These are phyloP conservation scores for Boletus putidus DNA, from an alignment of 1,284 basidiomycete species.

Conservation along the genomic window DNA sequence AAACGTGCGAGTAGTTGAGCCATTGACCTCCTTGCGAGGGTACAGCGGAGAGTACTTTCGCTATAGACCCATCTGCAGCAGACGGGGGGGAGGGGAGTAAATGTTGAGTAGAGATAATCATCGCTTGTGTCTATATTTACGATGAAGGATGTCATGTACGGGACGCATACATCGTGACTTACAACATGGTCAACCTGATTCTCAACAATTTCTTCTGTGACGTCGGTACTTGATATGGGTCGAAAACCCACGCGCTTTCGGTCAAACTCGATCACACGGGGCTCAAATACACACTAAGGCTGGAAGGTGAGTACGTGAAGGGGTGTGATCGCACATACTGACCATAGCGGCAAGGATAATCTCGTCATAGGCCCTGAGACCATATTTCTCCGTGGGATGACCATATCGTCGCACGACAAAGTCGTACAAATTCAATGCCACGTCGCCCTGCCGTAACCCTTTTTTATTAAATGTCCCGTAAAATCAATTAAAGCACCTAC, in stretches of 20 bases:
- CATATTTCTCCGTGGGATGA: constrained; percentile 83
- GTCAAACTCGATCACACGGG: constrained; percentile 88
- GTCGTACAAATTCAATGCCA: constrained; percentile 86
- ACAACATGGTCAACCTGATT: constrained; percentile 64
- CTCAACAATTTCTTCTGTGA: constrained; percentile 73
- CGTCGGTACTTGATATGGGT: constrained; percentile 51
- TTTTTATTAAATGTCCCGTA: constrained; percentile 3
- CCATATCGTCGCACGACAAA: constrained; percentile 82
- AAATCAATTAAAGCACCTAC: constrained; percentile 44
- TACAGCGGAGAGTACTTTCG: constrained; percentile 22
- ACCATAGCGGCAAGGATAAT: constrained; percentile 94
- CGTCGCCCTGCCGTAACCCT: constrained; percentile 66
- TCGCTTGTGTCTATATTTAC: constrained; percentile 68
- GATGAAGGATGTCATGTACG: constrained; percentile 3
- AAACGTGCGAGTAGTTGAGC: background rate
- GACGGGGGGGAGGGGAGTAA: constrained; percentile 49
- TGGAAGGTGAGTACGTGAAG: constrained; percentile 7
- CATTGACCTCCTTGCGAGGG: constrained; percentile 35
- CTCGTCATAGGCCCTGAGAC: constrained; percentile 92
- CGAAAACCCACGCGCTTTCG: constrained; percentile 61
- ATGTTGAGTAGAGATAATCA: constrained; percentile 85
- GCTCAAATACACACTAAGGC: constrained; percentile 84
- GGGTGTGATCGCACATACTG: constrained; percentile 26
- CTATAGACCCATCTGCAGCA: constrained; percentile 23
- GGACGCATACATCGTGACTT: constrained; percentile 30